Evolutionary conservation across 805 yeast species (phyloP).

Genomic region (Pichia ethanolica): DNA sequence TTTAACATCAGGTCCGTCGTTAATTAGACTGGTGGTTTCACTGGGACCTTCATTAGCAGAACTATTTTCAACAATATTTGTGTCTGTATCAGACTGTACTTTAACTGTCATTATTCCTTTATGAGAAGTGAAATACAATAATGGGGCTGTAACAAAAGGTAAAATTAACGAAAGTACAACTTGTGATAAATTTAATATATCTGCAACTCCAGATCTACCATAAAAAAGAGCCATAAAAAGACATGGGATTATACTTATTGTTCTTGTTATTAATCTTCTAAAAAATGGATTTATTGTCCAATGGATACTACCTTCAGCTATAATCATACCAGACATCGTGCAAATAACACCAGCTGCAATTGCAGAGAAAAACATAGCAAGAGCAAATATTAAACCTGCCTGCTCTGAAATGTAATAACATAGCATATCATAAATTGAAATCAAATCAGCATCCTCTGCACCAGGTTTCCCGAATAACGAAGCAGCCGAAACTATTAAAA

Average conservation of each 20-base stretch:
- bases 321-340: slow-evolving; percentile 90
- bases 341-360: slow-evolving; percentile 90
- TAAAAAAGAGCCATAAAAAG: slow-evolving; percentile 60
- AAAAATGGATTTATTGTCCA: slow-evolving; percentile 81
- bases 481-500: slow-evolving; percentile 74
- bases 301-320: slow-evolving; percentile 80
- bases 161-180: slow-evolving; percentile 74
- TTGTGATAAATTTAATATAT: slow-evolving; percentile 78
- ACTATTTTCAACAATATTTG: neutral
- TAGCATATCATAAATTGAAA: slow-evolving; percentile 64
- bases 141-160: slow-evolving; percentile 80
- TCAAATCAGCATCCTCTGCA: slow-evolving; percentile 74
- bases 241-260: slow-evolving; percentile 77
- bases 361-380: slow-evolving; percentile 79
- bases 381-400: slow-evolving; percentile 79
- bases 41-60: neutral
- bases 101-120: slow-evolving; percentile 61
- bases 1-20: slow-evolving; percentile 6
- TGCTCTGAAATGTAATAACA: slow-evolving; percentile 55
- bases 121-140: slow-evolving; percentile 71
- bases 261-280: slow-evolving; percentile 69
- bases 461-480: slow-evolving; percentile 64
- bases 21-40: slow-evolving; percentile 6
- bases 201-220: slow-evolving; percentile 65
- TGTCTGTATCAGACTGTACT: slow-evolving; percentile 1